Percentiles rank a stretch among this genome's conserved stretches.
These are phyloP conservation scores for Mucor saturninus DNA, from an alignment of 371 early-diverging fungal species.

Conservation along the genomic window DNA sequence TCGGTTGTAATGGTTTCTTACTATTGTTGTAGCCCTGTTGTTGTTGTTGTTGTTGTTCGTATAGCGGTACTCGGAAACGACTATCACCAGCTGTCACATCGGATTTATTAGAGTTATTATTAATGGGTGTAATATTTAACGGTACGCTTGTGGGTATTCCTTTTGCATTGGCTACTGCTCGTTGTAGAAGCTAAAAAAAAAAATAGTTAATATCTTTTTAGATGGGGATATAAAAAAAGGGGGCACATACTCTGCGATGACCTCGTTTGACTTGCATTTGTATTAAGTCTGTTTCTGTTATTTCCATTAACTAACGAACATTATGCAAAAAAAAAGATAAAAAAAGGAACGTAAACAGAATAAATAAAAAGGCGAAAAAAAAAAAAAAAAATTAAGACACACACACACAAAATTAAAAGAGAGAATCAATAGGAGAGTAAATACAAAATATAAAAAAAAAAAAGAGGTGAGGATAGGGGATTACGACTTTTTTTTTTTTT, in stretches of 20 bases:
- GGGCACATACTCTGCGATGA: constrained; percentile 51
- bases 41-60: background rate
- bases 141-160: constrained; percentile 34
- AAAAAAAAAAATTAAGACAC: background rate
- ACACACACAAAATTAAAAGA: background rate
- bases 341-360: background rate
- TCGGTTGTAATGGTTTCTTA: constrained; percentile 1
- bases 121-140: constrained; percentile 22
- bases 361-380: background rate
- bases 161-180: constrained; percentile 42
- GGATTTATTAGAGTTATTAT: background rate
- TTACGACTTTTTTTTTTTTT: constrained; percentile 3
- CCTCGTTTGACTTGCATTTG: constrained; percentile 59
- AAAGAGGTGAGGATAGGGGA: constrained; percentile 1
- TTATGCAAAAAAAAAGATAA: background rate
- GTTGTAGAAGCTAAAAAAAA: constrained; percentile 37
- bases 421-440: too few relatives aligned
- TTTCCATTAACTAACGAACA: constrained; percentile 48
- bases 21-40: background rate
- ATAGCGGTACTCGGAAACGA: background rate
- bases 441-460: constrained; percentile 1
- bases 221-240: too few relatives aligned
- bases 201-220: background rate
- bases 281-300: constrained; percentile 52
- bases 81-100: constrained; percentile 3